Conservation (phyloP, 2,329 filamentous ascomycete species). For the Tolypocladium cylindrosporum region DNA sequence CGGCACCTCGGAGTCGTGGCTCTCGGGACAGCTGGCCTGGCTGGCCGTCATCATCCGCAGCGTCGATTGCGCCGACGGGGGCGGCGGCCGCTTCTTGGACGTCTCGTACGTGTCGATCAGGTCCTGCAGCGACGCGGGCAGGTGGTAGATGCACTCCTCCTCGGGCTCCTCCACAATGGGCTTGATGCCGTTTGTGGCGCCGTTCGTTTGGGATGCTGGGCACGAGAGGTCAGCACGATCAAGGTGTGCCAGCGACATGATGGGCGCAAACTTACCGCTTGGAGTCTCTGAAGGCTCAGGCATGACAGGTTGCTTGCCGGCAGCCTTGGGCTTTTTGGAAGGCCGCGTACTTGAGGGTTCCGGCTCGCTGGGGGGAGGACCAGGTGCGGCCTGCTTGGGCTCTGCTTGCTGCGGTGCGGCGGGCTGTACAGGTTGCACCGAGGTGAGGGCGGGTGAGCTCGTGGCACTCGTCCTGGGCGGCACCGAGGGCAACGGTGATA, state of each 20-base stretch:
- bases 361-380: constrained; percentile 14
- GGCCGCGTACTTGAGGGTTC: constrained; percentile 18
- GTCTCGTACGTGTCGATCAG: constrained; percentile 84
- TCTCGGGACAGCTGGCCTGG: constrained; percentile 62
- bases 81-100: constrained; percentile 59
- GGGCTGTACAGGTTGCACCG: constrained; percentile 34
- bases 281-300: constrained; percentile 32
- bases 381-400: constrained; percentile 20
- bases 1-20: constrained; percentile 70
- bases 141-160: constrained; percentile 83
- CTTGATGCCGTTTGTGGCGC: constrained; percentile 41
- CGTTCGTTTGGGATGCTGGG: constrained; percentile 37
- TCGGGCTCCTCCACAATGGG: constrained; percentile 30
- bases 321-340: constrained; percentile 30
- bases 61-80: constrained; percentile 53
- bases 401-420: constrained; percentile 21
- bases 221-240: not conserved
- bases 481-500: constrained; percentile 38
- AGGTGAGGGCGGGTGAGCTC: constrained; percentile 40
- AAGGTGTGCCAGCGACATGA: no score
- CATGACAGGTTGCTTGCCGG: constrained; percentile 31
- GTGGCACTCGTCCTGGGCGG: constrained; percentile 45
- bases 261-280: constrained; percentile 26
- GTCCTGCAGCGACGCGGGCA: constrained; percentile 81
- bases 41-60: constrained; percentile 69